These are phyloP conservation scores for Extremus antarcticus DNA, from an alignment of 495 filamentous ascomycete species.

Conservation along the genomic window DNA sequence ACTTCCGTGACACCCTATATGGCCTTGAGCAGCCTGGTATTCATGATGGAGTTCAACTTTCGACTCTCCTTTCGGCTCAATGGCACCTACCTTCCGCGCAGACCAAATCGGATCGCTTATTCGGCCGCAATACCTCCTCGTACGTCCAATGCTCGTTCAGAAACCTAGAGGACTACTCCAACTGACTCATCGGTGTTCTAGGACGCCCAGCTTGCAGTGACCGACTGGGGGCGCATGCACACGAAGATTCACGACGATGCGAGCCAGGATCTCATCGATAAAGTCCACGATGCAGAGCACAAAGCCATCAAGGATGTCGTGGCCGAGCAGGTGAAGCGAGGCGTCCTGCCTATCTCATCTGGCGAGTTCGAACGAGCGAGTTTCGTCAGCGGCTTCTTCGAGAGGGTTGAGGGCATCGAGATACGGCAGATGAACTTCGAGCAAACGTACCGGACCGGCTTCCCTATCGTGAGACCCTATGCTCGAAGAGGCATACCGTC, in stretches of 20 bases:
- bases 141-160: slow-evolving; percentile 50
- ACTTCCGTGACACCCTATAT: too few relatives aligned
- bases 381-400: slow-evolving; percentile 40
- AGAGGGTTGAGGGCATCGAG: slow-evolving; percentile 3
- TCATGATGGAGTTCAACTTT: too few relatives aligned
- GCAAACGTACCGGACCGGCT: neutral
- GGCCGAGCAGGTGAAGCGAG: slow-evolving; percentile 30
- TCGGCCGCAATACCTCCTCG: slow-evolving; percentile 54
- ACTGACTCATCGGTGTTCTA: too few relatives aligned
- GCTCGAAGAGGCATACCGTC: neutral
- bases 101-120: slow-evolving; percentile 75
- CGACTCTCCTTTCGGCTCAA: too few relatives aligned
- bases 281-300: slow-evolving; percentile 45
- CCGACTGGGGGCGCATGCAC: neutral
- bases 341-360: slow-evolving; percentile 55
- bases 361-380: slow-evolving; percentile 47
- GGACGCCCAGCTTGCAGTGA: neutral
- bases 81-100: slow-evolving; percentile 60
- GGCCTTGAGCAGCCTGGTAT: too few relatives aligned
- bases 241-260: neutral
- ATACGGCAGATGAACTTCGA: slow-evolving; percentile 53
- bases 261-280: slow-evolving; percentile 34
- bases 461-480: neutral
- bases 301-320: slow-evolving; percentile 38
- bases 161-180: too few relatives aligned